Base-by-base conservation (phyloP, 2,329 filamentous ascomycete species). In the Penicillium brevicompactum region DNA sequence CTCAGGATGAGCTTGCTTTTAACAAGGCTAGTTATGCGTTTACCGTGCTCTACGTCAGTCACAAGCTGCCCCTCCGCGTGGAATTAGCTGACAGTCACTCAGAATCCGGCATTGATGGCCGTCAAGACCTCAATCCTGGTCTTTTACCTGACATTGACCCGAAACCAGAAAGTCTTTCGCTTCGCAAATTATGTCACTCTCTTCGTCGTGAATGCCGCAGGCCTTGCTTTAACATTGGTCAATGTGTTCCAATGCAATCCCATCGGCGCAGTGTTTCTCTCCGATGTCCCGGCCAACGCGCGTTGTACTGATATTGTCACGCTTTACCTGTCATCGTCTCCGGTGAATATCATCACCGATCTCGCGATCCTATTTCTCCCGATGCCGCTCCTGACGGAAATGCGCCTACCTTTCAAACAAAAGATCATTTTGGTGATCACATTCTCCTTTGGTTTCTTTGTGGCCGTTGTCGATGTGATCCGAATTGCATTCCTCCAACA, bases 121-220 rank as follows among this genome's bases (percentile, higher is more conserved):
- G 91, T 91, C 48, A 97, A 97, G 76, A 92, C 90, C 0, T 95
- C 91, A n/a, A 90, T 97, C 65, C 81, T 97, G 55, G 82, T 94
- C 50, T 97, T 97, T 74, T 97, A 95, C 75, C 81, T 97, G 47
- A 87, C 88, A 40, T 81, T 97, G 46, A 90, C 91, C 24, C 88
- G 87, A 65, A 89, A 91, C 56, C 86, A 95, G 62, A 85, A 85
- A 59, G 80, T 92, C 47, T 87, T 96, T 61, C 86, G 89, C 56
- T 84, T 88, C 74, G 87, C 87, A n/a, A 94, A 91, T n/a, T 92
- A 92, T 79, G 79, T 82, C 4, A 91, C 90, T 0, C 78, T 97
- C 1, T 80, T 79, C 46, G 81, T 96, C 21, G 91, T 96, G 70
- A 95, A 94, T 67, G 70, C 87, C 7, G 88, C 89, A 30, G 92